Base-by-base conservation (phyloP, 306 rosid genomes). In the Ochetophila trinervis region DNA sequence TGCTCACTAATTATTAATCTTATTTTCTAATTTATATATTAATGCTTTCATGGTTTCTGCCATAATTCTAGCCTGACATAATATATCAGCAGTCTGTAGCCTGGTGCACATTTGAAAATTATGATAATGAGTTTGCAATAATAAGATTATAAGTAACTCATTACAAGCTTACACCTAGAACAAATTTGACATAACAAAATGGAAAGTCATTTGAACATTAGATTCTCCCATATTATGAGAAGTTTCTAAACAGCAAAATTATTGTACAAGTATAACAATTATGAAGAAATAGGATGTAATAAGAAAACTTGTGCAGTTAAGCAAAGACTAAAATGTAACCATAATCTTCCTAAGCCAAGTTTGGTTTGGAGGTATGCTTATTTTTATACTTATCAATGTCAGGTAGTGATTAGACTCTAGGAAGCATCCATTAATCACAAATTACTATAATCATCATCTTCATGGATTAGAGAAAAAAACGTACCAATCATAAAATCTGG, bases 401-500 rank as follows among this genome's bases (percentile, higher is more conserved):
- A 53, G 11, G 14, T 22, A 47, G 20, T 55, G 21, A 66, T 13
- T 27, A 23, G 42, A 47, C 35, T 57, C 55, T 4, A 24, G 16
- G 49, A 10, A 57, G 47, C 23, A 50, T 68, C 53, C 49, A 32
- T n/a, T n/a, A n/a, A n/a, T 14, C 21, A 19, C 10, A 15, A 1
- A 50, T 50, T 50, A 16, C 20, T 24, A 21, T 8, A 11, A 52
- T 53, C 32, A 13, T 21, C 24, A 21, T 24, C 24, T 60, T 60
- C 50, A 49, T 2, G 22, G 53, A 49, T 34, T 24, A 62, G 66
- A 56, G 11, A 75, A 62, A 62, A n/a, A 63, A 68, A 60, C 60
- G 34, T 62, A 56, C 85, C 75, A 47, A 68, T 49, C 63, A 62
- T 74, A 60, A 22, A 69, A 65, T 66, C 67, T 22, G 66, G 72